Evolutionary conservation across 2,329 filamentous ascomycete genomes (phyloP).

Genomic region (Cryphonectria parasitica): DNA sequence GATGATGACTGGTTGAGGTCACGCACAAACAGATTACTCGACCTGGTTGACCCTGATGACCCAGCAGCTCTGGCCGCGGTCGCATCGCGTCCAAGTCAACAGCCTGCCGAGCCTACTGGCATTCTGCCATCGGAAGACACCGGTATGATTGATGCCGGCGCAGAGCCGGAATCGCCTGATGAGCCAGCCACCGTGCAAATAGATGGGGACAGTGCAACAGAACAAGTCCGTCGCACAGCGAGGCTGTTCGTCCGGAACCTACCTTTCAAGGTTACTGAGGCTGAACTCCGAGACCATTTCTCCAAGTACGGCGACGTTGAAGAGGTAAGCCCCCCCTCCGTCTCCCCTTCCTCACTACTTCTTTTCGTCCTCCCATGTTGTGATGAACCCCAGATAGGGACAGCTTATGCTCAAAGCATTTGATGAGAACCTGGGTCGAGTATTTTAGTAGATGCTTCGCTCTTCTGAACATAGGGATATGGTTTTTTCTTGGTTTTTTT

Average conservation of each 20-base stretch:
- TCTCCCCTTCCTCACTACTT: conserved; percentile 7
- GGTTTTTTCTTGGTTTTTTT: conserved; percentile 30
- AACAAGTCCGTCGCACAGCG: conserved; percentile 71
- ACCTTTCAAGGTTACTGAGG: conserved; percentile 76
- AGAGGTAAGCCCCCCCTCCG: conserved; percentile 71
- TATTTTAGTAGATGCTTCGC: conserved; percentile 99
- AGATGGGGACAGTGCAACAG: conserved; percentile 50
- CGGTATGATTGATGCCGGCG: conserved; percentile 25
- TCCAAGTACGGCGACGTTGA: conserved; percentile 73
- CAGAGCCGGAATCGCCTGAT: conserved; percentile 32
- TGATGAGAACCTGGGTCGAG: conserved; percentile 91
- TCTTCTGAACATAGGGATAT: conserved; percentile 62
- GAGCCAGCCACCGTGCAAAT: conserved; percentile 33
- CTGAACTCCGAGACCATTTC: conserved; percentile 76
- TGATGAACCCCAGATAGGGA: conserved; percentile 99
- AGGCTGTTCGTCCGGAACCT: conserved; percentile 90
- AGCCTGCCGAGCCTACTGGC: conserved; percentile 27
- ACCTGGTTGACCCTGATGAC: conserved; percentile 78
- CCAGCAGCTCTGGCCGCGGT: conserved; percentile 33
- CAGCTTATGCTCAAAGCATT: conserved; percentile 89
- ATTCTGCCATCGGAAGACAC: conserved; percentile 25
- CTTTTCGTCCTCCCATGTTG: conserved; percentile 51
- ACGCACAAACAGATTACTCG: conserved; percentile 82
- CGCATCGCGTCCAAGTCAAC: conserved; percentile 31
- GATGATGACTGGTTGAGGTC: conserved; percentile 93